Evolutionary conservation across 345 rosid species (phyloP).

Genomic region (Garcia nutans): DNA sequence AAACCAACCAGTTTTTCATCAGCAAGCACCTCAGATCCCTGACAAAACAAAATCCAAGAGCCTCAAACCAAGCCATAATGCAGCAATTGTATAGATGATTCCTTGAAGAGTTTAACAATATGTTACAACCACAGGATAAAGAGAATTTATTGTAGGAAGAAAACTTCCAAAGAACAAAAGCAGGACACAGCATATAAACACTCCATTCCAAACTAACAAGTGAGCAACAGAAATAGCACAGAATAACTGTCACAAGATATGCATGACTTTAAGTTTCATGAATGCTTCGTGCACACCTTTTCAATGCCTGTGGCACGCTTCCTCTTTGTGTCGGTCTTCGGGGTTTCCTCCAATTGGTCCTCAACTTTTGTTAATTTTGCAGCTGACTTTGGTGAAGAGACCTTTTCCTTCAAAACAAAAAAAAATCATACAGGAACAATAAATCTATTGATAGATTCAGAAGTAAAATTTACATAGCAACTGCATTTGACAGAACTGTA

Average conservation of each 20-base stretch:
- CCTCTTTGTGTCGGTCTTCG: conserved; percentile 59
- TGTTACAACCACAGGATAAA: neutral
- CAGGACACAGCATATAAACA: neutral
- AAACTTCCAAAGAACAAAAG: neutral
- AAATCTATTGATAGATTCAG: neutral
- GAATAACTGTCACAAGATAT: neutral
- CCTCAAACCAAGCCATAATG: neutral
- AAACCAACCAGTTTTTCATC: conserved; percentile 62
- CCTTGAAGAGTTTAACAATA: too few species aligned
- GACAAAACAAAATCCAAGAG: conserved; percentile 25
- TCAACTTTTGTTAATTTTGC: conserved; percentile 48
- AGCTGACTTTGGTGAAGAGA: conserved; percentile 54
- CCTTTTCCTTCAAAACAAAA: conserved; percentile 44
- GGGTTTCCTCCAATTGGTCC: conserved; percentile 48
- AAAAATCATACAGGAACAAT: neutral
- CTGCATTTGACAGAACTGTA: conserved; percentile 10
- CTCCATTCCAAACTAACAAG: neutral
- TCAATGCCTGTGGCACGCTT: conserved; percentile 55
- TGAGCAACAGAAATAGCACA: neutral
- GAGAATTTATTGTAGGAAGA: neutral
- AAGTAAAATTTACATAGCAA: neutral
- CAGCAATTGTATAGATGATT: too few species aligned
- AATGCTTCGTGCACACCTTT: conserved; percentile 38
- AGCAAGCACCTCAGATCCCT: conserved; percentile 50
- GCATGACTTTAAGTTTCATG: neutral